Base-by-base conservation (phyloP, 2,329 filamentous ascomycete genomes). In the Sarocladium brachiariae region DNA sequence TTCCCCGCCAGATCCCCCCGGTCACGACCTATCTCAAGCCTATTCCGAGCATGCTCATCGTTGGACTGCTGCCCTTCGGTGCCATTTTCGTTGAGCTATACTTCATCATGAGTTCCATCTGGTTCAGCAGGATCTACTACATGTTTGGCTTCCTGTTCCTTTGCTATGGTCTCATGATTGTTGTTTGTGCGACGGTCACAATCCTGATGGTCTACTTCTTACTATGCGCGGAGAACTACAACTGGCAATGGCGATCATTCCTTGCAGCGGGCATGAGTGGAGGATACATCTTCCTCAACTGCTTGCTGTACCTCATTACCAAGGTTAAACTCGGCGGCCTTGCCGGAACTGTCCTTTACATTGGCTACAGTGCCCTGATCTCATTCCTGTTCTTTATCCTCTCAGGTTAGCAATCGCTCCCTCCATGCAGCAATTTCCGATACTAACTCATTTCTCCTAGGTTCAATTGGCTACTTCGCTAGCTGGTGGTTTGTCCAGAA, bases 121-220 rank as follows among this genome's bases (percentile, higher is more conserved):
- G 93, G 93, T 96, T 95, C 70, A 92, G 86, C 74, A 89, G 93
- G 70, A 93, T 99, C 58, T 99, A 99, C 77, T 99, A 99, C 78
- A 99, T 99, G 93, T 99, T 99, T 62, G 93, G 93, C 19, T 99
- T 99, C 77, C 75, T 99, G 31, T 99, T 99, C 76, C 79, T 99
- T 51, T 96, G 91, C 76, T 99, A 96, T 63, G 91, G 88, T 10
- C 80, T 99, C 47, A 96, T 99, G 90, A 89, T 97, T 59, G 87
- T 96, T 60, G 97, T 93, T 1, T 90, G 87, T 53, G 92, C 92
- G 0, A 86, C 91, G 1, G 92, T 95, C 35, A 97, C 93, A 1
- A 84, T 97, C 8, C 74, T 99, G 16, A 85, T 97, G 78, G 88
- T 96, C 0, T 99, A 99, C 70, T 97, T 97, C 74, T 67, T 99